These are phyloP conservation scores for Magnolia sinica DNA, from an alignment of 164 flowering plant species.

Conservation along the genomic window DNA sequence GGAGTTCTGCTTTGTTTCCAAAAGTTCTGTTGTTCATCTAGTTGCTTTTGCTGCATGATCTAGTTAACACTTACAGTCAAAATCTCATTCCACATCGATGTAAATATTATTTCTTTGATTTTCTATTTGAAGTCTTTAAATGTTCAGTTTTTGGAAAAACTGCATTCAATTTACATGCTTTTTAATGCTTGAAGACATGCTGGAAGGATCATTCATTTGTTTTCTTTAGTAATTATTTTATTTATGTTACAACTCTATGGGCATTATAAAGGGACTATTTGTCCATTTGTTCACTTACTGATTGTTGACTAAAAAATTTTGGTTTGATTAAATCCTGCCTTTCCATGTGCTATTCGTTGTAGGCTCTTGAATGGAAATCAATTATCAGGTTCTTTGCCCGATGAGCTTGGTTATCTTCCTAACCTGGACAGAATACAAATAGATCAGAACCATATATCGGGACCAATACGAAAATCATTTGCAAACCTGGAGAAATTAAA, in stretches of 20 bases:
- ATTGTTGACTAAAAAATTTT: not conserved
- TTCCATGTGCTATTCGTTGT: constrained; percentile 19
- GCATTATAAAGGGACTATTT: not conserved
- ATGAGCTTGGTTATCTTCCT: constrained; percentile 72
- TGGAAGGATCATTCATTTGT: not conserved
- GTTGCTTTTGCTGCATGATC: too few relatives aligned
- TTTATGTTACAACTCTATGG: not conserved
- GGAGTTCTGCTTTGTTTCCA: too few relatives aligned
- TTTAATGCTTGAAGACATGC: not conserved
- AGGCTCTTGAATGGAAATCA: constrained; percentile 88
- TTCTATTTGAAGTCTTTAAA: too few relatives aligned
- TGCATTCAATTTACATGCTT: not conserved
- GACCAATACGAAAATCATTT: constrained; percentile 73
- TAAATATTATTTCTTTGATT: too few relatives aligned
- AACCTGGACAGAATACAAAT: constrained; percentile 60
- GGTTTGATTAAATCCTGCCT: not conserved
- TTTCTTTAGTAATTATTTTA: not conserved
- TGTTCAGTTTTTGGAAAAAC: too few relatives aligned
- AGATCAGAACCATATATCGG: constrained; percentile 68
- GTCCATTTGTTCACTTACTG: not conserved
- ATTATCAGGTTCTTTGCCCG: constrained; percentile 66
- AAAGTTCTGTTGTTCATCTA: too few relatives aligned
- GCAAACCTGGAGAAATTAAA: constrained; percentile 45
- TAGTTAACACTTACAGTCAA: too few relatives aligned
- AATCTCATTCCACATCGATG: too few relatives aligned